Base-by-base conservation (phyloP, 1,139 yeast genomes). In the Kurtzmaniella quercitrusa region DNA sequence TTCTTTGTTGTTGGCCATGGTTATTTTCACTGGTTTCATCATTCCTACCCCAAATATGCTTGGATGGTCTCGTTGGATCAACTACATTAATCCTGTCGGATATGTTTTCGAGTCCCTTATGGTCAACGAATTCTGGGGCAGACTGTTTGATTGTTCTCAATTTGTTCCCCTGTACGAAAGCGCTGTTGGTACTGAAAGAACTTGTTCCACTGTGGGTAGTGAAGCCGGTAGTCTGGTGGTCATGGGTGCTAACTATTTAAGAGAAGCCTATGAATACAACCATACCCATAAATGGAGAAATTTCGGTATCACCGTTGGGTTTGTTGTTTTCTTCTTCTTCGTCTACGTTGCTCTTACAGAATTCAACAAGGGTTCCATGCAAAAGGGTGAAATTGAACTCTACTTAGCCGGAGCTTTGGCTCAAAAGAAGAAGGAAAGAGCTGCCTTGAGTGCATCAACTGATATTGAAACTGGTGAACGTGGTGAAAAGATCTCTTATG, bases 281-380 rank as follows among this genome's bases (percentile, higher is more conserved):
- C 73, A 77, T 52, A 47, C 66, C 8, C 90, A 89, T 60, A 78
- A 79, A 57, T 89, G 96, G 96, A 81, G 96, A 68, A 83, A 89
- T 57, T 78, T 81, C 52, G 96, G 95, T 58, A 82, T 89, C 52
- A 65, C 76, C 37, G 46, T 82, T 47, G 87, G 72, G 1, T 85
- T 75, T 56, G 63, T 68, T 25, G 41, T 80, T 25, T 73, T 82
- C 60, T 82, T 85, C 63, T 65, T 83, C 44, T 54, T 54, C 40
- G 69, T 80, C 14, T 84, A 85, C 56, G 62, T 88, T 55, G 39
- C 70, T 8, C 73, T 81, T 49, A 78, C 83, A 47, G 91, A 85
- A 65, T 65, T 66, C 49, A 83, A 83, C 57, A 84, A 82, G 56
- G 88, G 90, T 60, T 80, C 87, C 19, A 78, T 82, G 67, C 90